Conservation (phyloP, 495 filamentous ascomycete species). For the Cercophora sp. region DNA sequence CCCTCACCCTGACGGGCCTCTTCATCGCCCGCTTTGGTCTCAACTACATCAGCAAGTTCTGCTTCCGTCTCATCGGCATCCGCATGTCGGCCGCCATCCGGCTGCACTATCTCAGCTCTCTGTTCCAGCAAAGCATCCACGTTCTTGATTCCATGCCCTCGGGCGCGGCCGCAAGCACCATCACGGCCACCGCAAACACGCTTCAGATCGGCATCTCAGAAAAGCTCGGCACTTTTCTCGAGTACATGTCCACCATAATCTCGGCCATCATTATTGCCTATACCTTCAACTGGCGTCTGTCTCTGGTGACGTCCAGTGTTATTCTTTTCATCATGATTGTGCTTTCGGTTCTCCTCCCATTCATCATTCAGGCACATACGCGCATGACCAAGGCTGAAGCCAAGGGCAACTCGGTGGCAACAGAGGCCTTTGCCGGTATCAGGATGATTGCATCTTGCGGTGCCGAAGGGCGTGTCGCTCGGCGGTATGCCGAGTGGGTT, state of each 20-base stretch:
- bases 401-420: constrained; percentile 56
- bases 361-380: constrained; percentile 54
- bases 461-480: constrained; percentile 50
- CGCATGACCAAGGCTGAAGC: constrained; percentile 36
- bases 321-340: constrained; percentile 54
- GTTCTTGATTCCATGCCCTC: constrained; percentile 56
- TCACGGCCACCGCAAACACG: constrained; percentile 55
- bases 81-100: constrained; percentile 50
- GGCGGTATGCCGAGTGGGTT: constrained; percentile 54
- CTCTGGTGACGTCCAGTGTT: constrained; percentile 53
- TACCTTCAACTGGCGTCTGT: constrained; percentile 53
- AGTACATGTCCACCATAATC: constrained; percentile 53
- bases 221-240: constrained; percentile 57
- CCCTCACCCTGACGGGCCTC: constrained; percentile 34
- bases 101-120: constrained; percentile 47
- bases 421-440: constrained; percentile 52
- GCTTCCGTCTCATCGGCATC: constrained; percentile 46
- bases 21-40: constrained; percentile 44
- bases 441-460: constrained; percentile 63
- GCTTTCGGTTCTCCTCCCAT: constrained; percentile 51
- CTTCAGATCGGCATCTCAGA: constrained; percentile 60
- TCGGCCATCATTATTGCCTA: constrained; percentile 58
- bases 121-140: constrained; percentile 53
- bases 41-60: constrained; percentile 47
- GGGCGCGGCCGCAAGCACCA: constrained; percentile 51